These are phyloP conservation scores for Trichosporon ovoides DNA, from an alignment of 1,284 basidiomycete genomes.

Conservation along the genomic window DNA sequence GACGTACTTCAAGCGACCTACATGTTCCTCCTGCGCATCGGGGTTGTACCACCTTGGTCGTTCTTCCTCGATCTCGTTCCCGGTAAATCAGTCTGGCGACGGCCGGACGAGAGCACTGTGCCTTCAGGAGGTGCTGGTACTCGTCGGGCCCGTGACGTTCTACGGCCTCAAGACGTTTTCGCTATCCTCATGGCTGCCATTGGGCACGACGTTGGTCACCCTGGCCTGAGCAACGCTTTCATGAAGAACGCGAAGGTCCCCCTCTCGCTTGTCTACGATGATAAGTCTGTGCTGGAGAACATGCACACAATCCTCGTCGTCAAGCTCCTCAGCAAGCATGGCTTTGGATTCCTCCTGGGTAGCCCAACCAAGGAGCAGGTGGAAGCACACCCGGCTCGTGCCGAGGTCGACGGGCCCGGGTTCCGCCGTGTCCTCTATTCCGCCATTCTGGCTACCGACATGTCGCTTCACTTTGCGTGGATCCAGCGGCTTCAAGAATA, in stretches of 20 bases:
- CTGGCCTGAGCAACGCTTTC: conserved; percentile 82
- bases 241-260: conserved; percentile 88
- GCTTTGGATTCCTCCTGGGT: conserved; percentile 55
- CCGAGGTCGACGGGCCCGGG: conserved; percentile 48
- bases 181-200: conserved; percentile 81
- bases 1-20: conserved; percentile 91
- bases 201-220: conserved; percentile 92
- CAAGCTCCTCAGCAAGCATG: conserved; percentile 72
- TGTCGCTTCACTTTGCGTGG: conserved; percentile 81
- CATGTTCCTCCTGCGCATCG: conserved; percentile 69
- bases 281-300: conserved; percentile 83
- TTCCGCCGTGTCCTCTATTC: conserved; percentile 70
- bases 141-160: conserved; percentile 50
- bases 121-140: conserved; percentile 29
- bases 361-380: conserved; percentile 12
- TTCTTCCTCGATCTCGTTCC: conserved; percentile 33
- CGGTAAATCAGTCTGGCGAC: conserved; percentile 30
- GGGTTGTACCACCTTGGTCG: conserved; percentile 68
- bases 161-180: conserved; percentile 66
- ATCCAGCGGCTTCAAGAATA: conserved; percentile 61
- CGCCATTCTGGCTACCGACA: conserved; percentile 84
- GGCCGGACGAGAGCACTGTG: conserved; percentile 23
- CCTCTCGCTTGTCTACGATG: conserved; percentile 77
- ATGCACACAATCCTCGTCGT: conserved; percentile 84
- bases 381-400: conserved; percentile 12